phyloP scores from a whole-genome alignment of 1,284 basidiomycete species.

The Veloboletus limbatus region DNA sequence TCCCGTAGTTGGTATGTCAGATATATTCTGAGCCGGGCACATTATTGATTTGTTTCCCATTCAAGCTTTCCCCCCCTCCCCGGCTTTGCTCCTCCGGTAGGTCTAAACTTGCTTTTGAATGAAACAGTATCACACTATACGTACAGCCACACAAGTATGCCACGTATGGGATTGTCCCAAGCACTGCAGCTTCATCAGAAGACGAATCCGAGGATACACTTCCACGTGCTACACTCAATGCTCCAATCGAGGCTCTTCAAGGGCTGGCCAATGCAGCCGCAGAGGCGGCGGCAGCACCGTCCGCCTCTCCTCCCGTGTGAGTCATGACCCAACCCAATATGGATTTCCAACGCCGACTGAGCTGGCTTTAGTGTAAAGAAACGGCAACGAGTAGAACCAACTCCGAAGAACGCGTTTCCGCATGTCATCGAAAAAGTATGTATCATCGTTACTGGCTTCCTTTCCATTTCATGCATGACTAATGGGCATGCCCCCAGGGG shows the following conservation, averaged over 20 bases:
- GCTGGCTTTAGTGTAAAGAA: constrained; percentile 65
- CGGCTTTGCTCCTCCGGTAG: constrained; percentile 84
- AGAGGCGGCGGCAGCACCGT: constrained; percentile 79
- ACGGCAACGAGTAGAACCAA: constrained; percentile 83
- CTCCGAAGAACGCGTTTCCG: constrained; percentile 80
- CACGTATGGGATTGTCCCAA: constrained; percentile 83
- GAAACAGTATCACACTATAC: constrained; percentile 1
- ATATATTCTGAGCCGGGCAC: constrained; percentile 3
- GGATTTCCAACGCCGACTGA: constrained; percentile 13
- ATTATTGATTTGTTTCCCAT: constrained; percentile 8
- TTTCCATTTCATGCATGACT: constrained; percentile 3
- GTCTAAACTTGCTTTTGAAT: constrained; percentile 26
- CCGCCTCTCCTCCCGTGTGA: constrained; percentile 33
- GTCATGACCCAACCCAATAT: constrained; percentile 19
- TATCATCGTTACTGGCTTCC: background rate
- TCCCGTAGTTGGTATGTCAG: constrained; percentile 39
- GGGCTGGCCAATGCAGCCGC: constrained; percentile 91
- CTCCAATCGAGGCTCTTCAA: constrained; percentile 90
- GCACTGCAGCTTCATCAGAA: constrained; percentile 79
- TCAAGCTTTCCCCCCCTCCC: constrained; percentile 75
- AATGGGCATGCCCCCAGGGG: constrained; percentile 45
- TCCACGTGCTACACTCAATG: constrained; percentile 76
- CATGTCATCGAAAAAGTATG: constrained; percentile 78
- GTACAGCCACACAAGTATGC: constrained; percentile 82
- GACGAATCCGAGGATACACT: constrained; percentile 87